Evolutionary conservation across 106 monocot species (phyloP), one percentile per base, ranked within the genome.

Genomic region (Dendrobium huoshanense): DNA sequence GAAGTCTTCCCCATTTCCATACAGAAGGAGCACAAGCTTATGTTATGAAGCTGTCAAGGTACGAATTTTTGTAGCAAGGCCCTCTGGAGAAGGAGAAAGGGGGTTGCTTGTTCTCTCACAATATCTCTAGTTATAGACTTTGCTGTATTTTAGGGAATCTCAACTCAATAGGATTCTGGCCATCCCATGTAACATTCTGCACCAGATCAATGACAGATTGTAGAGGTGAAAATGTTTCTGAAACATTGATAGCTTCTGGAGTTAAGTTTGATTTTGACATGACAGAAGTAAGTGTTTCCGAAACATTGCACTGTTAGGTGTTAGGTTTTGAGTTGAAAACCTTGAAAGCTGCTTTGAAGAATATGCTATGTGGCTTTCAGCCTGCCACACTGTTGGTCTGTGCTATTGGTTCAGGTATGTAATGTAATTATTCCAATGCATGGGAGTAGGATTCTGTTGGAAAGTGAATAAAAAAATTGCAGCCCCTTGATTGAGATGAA

Each of bases 141-240:
- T 22, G 7, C 20, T 56, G 56, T 29, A 7, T 67, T 29, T 64
- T 27, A 67, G 20, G 25, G 67, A 67, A 67, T 5, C 11, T 67
- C 27, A 19, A n/a, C 58, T 58, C 58, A 24, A 25, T 27, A 67
- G 5, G 29, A 27, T 67, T 67, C 67, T 67, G 22, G 67, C 27
- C 18, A 4, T 67, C 67, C 27, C 10, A 67, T 31, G 41, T 40
- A 73, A 19, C 11, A 73, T 37, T 67, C 73, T 18, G 73, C 33
- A 40, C 41, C 24, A 24, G 41, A 41, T 73, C 73, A 20, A 19
- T n/a, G 41, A 29, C 7, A 44, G 74, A 44, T 41, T n/a, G 4
- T 7, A 44, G 43, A 41, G 74, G 74, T 74, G 74, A 9, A 74
- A 74, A 74, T 74, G 74, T 74, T 74, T 74, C 74, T 42, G 74